Percentiles rank a stretch among this genome's conserved stretches.
Evolutionary conservation across 768 basidiomycete genomes (phyloP).

Genomic region (Termitomyces sp.): DNA sequence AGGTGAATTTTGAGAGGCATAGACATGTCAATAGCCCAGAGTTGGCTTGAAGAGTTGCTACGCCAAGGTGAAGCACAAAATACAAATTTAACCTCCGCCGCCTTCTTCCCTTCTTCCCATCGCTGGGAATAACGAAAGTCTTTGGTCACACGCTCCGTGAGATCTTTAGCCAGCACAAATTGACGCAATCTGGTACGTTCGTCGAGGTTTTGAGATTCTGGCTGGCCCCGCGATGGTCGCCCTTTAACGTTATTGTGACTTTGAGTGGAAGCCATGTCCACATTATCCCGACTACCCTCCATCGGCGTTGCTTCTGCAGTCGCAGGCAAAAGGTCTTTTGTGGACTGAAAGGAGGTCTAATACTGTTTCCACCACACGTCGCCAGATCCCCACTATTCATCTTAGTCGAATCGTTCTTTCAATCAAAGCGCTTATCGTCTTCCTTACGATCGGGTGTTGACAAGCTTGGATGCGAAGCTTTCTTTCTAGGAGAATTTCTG

Average conservation of each 20-base stretch:
- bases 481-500: too few relatives aligned
- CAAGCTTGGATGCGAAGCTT: background rate
- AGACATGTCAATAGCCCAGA: background rate
- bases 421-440: background rate
- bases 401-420: background rate
- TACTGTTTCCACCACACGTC: background rate
- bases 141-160: slow-evolving; percentile 4
- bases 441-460: background rate
- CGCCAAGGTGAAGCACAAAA: background rate
- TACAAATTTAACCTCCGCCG: slow-evolving; percentile 7
- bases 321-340: background rate
- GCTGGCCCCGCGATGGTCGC: background rate
- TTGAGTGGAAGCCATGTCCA: background rate
- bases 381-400: background rate
- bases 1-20: background rate
- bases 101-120: slow-evolving; percentile 10
- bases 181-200: background rate
- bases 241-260: background rate
- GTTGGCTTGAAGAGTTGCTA: background rate
- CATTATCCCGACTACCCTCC: background rate
- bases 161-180: background rate
- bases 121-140: slow-evolving; percentile 4
- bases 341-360: background rate
- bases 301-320: background rate
- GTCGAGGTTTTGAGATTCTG: background rate